These are phyloP conservation scores for Haematococcus lacustris DNA, from an alignment of 139 green algal genomes.

Conservation along the genomic window DNA sequence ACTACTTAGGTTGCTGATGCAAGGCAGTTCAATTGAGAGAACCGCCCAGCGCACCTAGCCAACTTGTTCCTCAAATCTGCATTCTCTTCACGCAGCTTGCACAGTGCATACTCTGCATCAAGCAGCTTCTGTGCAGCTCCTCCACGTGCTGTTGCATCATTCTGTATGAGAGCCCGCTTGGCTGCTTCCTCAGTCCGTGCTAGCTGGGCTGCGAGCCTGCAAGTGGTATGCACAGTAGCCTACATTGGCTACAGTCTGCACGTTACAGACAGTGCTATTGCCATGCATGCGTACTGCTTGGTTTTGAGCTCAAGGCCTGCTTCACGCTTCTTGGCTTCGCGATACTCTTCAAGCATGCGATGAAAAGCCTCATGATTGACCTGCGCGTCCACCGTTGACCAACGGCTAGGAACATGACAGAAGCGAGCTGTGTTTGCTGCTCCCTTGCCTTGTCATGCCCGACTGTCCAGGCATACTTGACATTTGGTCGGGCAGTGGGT, in stretches of 20 bases:
- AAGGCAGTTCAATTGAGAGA: too few species aligned
- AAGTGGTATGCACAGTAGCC: background rate
- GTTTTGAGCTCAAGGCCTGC: constrained; percentile 37
- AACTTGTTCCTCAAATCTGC: constrained; percentile 45
- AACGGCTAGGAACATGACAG: background rate
- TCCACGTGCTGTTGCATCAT: constrained; percentile 43
- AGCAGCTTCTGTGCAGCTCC: constrained; percentile 54
- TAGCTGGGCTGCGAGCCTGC: constrained; percentile 65
- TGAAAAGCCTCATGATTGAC: constrained; percentile 52
- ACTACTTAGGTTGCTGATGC: too few species aligned
- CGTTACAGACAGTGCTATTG: too few species aligned
- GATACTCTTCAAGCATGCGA: constrained; percentile 45
- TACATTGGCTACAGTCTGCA: too few species aligned
- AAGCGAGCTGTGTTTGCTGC: background rate
- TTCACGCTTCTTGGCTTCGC: constrained; percentile 35
- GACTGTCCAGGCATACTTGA: constrained; percentile 15
- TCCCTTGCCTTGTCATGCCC: constrained; percentile 13
- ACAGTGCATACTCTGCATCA: constrained; percentile 46
- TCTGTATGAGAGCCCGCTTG: constrained; percentile 57
- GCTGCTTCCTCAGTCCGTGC: constrained; percentile 66
- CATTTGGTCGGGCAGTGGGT: background rate
- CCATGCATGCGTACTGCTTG: constrained; percentile 52
- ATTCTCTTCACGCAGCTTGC: constrained; percentile 39
- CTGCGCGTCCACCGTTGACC: constrained; percentile 1
- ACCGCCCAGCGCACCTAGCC: constrained; percentile 24